phyloP scores from a whole-genome alignment of 1,284 basidiomycete species.

The Malassezia equina region DNA sequence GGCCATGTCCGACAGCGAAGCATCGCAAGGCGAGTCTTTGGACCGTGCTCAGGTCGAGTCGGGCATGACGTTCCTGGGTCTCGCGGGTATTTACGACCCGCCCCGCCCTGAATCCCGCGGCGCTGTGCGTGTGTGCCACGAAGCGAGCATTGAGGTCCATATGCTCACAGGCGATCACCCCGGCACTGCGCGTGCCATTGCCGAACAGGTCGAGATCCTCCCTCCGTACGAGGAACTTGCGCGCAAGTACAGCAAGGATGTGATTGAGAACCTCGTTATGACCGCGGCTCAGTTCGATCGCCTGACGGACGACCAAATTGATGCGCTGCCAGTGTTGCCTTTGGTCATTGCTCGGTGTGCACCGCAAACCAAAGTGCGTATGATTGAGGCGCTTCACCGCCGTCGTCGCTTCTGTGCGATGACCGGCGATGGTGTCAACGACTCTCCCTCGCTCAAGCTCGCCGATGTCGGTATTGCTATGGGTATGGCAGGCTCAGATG shows the following conservation, averaged over 20 bases:
- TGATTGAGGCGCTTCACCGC: constrained; percentile 57
- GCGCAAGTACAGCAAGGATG: constrained; percentile 21
- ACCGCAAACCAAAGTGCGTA: constrained; percentile 52
- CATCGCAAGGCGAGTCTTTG: constrained; percentile 24
- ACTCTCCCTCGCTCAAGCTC: constrained; percentile 46
- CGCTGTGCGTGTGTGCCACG: constrained; percentile 58
- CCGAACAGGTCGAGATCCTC: constrained; percentile 53
- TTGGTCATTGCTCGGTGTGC: constrained; percentile 57
- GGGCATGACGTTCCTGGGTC: constrained; percentile 57
- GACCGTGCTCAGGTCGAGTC: constrained; percentile 53
- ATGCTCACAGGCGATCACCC: constrained; percentile 56
- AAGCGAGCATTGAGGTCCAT: constrained; percentile 60
- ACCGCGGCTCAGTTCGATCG: constrained; percentile 59
- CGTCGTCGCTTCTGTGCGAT: constrained; percentile 40
- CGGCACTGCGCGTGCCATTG: constrained; percentile 49
- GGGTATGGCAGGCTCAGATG: constrained; percentile 41
- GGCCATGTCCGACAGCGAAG: constrained; percentile 24
- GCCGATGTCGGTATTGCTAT: constrained; percentile 46
- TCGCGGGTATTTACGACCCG: constrained; percentile 61
- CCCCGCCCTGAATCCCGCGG: constrained; percentile 60
- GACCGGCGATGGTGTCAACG: constrained; percentile 48
- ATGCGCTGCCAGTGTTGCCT: constrained; percentile 54
- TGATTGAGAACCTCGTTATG: constrained; percentile 47
- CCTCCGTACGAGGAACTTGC: constrained; percentile 43
- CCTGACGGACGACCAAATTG: constrained; percentile 57